These are phyloP conservation scores for Penicillium thymicola DNA, from an alignment of 2,329 filamentous ascomycete genomes.

Conservation along the genomic window DNA sequence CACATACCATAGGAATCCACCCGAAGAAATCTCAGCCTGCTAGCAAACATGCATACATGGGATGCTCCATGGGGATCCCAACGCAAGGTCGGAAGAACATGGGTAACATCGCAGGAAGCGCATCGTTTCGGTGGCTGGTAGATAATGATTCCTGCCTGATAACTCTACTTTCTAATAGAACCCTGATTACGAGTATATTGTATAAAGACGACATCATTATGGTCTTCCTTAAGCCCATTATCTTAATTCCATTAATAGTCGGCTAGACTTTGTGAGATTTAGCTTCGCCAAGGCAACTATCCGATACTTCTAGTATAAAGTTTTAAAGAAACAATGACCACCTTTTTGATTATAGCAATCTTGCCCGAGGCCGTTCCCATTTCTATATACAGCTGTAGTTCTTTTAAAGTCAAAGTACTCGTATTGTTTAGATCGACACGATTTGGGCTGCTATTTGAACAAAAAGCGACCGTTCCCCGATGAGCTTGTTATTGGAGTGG, in stretches of 20 bases:
- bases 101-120: not conserved
- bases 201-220: not conserved
- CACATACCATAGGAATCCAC: too few relatives aligned
- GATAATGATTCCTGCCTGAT: not conserved
- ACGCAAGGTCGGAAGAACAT: not conserved
- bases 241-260: not conserved
- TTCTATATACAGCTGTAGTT: not conserved
- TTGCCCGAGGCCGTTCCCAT: not conserved
- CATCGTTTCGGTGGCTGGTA: not conserved
- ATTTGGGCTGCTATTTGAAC: too few relatives aligned
- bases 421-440: too few relatives aligned
- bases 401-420: too few relatives aligned
- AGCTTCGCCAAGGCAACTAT: not conserved
- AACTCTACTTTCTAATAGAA: not conserved
- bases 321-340: not conserved
- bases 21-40: too few relatives aligned
- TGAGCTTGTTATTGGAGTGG: too few relatives aligned
- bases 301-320: not conserved
- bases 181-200: not conserved
- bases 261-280: not conserved
- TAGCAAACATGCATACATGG: too few relatives aligned
- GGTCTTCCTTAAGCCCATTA: not conserved
- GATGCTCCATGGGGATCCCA: too few relatives aligned
- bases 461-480: too few relatives aligned
- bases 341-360: too few relatives aligned